A percentile compares a stretch with the other conserved stretches of the same genome.
These are phyloP conservation scores for Trichosporon coremiiforme DNA, from an alignment of 1,284 basidiomycete genomes.

Conservation along the genomic window DNA sequence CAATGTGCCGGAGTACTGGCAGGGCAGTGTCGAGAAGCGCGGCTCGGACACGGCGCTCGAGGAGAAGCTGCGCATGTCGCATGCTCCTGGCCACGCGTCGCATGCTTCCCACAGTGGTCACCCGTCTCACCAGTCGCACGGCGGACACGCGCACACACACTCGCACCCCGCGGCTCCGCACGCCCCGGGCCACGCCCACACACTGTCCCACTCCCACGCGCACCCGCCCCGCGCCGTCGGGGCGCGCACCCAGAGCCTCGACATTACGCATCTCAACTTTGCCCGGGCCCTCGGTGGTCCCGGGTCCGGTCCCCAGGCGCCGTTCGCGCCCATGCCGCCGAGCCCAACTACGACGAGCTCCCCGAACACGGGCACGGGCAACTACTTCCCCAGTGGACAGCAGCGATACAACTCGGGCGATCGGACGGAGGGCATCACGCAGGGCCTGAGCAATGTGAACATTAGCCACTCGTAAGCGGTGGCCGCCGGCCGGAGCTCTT, in stretches of 20 bases:
- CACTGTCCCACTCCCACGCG: constrained; percentile 34
- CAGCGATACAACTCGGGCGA: constrained; percentile 35
- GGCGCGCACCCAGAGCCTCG: constrained; percentile 55
- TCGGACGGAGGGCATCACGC: constrained; percentile 33
- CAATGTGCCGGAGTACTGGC: constrained; percentile 42
- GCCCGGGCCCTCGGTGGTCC: constrained; percentile 37
- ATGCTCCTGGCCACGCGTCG: constrained; percentile 19
- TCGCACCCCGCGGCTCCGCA: constrained; percentile 5
- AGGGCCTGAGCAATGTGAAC: constrained; percentile 41
- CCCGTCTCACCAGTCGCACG: not conserved
- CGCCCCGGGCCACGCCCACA: constrained; percentile 29
- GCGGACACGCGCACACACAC: constrained; percentile 60
- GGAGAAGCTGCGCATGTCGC: constrained; percentile 69
- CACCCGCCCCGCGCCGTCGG: constrained; percentile 47
- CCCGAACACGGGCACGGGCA: constrained; percentile 44
- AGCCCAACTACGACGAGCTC: constrained; percentile 36
- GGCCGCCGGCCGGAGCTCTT: no score
- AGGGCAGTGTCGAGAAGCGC: constrained; percentile 61
- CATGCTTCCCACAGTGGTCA: constrained; percentile 20
- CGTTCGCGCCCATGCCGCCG: constrained; percentile 42
- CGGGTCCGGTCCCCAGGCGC: constrained; percentile 17
- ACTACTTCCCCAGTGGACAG: constrained; percentile 39
- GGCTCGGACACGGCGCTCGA: constrained; percentile 86
- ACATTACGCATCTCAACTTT: constrained; percentile 56
- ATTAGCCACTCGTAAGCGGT: constrained; percentile 37